phyloP scores from a whole-genome alignment of 73 alveolate species.

The Blepharisma stoltei region DNA sequence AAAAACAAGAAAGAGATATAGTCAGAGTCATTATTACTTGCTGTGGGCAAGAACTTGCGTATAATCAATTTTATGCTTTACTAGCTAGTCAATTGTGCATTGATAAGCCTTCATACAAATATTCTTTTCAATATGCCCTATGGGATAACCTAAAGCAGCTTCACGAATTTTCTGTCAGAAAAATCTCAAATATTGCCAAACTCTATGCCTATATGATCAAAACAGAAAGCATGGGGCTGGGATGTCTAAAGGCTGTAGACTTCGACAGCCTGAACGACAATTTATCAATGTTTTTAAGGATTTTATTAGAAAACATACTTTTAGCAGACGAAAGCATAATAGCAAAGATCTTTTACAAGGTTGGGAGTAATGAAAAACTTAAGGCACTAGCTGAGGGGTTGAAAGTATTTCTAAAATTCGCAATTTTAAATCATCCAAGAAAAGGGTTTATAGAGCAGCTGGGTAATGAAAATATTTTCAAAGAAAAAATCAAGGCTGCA shows the following conservation, averaged over 20 bases:
- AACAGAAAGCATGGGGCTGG: neutral
- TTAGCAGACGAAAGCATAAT: neutral
- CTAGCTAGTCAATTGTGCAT: neutral
- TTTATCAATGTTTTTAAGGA: constrained; percentile 3
- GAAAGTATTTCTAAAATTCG: neutral
- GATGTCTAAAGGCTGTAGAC: constrained; percentile 16
- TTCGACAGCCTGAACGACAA: neutral
- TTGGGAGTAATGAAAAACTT: constrained; percentile 5
- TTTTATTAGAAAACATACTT: neutral
- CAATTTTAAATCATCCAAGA: constrained; percentile 9
- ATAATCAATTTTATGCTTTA: constrained; percentile 7
- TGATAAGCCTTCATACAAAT: neutral
- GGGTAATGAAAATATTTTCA: constrained; percentile 6
- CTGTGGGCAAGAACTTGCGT: constrained; percentile 2
- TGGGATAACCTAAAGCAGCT: constrained; percentile 15
- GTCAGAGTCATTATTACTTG: constrained; percentile 22
- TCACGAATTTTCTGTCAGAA: neutral
- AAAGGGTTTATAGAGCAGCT: constrained; percentile 3
- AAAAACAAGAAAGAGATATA: constrained; percentile 27
- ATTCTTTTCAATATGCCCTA: constrained; percentile 15
- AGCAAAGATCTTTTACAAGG: neutral
- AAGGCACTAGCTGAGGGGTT: constrained; percentile 8
- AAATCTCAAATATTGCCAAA: constrained; percentile 25
- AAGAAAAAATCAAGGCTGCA: neutral
- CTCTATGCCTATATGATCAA: neutral